Base-by-base conservation (phyloP, 208 protist species). In the Herpetomonas muscarum region DNA sequence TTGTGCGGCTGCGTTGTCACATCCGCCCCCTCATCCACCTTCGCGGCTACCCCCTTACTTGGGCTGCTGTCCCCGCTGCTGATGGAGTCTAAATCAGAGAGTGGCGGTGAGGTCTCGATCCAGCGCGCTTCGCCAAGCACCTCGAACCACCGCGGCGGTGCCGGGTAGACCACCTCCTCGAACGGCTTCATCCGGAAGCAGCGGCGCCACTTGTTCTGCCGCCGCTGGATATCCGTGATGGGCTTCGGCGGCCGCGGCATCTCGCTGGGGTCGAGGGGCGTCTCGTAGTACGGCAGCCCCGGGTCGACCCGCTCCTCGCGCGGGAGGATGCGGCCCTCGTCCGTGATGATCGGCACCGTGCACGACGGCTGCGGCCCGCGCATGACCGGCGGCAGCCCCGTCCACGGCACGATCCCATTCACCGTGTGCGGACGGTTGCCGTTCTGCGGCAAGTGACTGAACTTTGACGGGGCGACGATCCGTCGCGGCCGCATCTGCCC, bases 361-460 rank as follows among this genome's bases (percentile, higher is more conserved):
- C 65, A 71, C 12, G 19, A 39, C 25, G 65, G 58, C 39, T 65
- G 65, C 28, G 57, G 65, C 13, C 65, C 65, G 6, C 65, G 51
- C 51, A 71, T 30, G 28, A 65, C 58, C 32, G 58, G 65, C 46
- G 53, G 65, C 21, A 56, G 58, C 3, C 65, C 57, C 17, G 65
- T 65, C 65, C 58, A 71, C 58, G 58, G 65, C 13, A 71, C 65
- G 19, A 71, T 53, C 22, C 65, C 57, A 39, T 61, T 39, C 46
- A 47, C 22, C 36, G 47, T 36, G 50, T 53, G 57, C 7, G 58
- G 65, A 5, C 28, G 37, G 25, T 71, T 61, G 37, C 36, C 56
- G 31, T 31, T 6, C 34, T 13, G 6, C 9, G 6, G 6, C 9
- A 39, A 39, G 21, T 17, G 42, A 21, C 61, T 65, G 29, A 55